Percentiles rank a stretch among this genome's conserved stretches.
phyloP scores from a whole-genome alignment of 305 asterid genomes.

The Fraxinus ornus region DNA sequence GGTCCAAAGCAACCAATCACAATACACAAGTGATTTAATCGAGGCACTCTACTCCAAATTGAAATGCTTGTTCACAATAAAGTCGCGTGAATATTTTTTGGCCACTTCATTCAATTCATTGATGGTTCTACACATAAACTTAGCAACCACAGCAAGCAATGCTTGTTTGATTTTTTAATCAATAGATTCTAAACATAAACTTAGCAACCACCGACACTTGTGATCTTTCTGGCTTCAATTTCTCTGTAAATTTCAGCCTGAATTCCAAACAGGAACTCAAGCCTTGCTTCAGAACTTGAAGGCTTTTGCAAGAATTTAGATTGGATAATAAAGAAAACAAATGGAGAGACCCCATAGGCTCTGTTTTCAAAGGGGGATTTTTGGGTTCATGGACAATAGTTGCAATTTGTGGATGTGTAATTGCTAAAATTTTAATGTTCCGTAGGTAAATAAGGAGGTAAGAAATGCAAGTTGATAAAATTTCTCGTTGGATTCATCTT shows the following conservation, averaged over 20 bases:
- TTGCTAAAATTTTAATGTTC: not conserved
- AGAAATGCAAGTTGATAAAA: not conserved
- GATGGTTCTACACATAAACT: not conserved
- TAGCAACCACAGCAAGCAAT: not conserved
- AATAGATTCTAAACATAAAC: not conserved
- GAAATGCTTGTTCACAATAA: not conserved
- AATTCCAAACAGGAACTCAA: too few species aligned
- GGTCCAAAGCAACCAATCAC: not conserved
- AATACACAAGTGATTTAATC: not conserved
- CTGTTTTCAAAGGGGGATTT: not conserved
- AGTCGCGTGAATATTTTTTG: not conserved
- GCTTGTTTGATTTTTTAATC: not conserved
- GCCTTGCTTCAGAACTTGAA: too few species aligned
- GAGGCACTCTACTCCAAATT: not conserved
- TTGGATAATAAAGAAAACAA: too few species aligned
- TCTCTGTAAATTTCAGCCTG: too few species aligned
- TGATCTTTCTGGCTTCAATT: too few species aligned
- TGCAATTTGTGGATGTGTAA: not conserved
- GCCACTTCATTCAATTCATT: not conserved
- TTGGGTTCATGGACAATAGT: not conserved
- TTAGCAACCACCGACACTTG: too few species aligned
- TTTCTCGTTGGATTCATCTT: not conserved
- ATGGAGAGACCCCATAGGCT: not conserved
- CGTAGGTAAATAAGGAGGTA: not conserved
- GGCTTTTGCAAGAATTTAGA: too few species aligned